Base-by-base conservation (phyloP, 768 basidiomycete genomes). In the Tylopilus sp. region DNA sequence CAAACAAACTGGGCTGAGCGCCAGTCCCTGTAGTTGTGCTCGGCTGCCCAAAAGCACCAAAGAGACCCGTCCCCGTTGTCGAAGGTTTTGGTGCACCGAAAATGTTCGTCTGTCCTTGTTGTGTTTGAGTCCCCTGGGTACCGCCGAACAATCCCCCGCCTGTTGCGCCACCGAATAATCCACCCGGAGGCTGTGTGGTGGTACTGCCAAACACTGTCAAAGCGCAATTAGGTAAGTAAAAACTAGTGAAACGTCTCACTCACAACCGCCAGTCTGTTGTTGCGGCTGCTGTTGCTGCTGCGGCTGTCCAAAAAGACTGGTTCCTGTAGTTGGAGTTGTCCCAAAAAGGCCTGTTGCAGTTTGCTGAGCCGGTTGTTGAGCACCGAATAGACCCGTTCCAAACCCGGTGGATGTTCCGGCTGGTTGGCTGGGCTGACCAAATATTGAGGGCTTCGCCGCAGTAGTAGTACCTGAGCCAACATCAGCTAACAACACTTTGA, bases 21-120 rank as follows among this genome's bases (percentile, higher is more conserved):
- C 66, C 62, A 41, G 62, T 55, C 23, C 59, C 68, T 42, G 57
- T 72, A 51, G 47, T 60, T 17, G 70, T 61, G 49, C 55, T 56
- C 42, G 72, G 62, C 55, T 81, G 78, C 23, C 76, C 77, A 30
- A 80, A 74, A 8, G 67, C 61, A n/a, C 81, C 78, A n/a, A 83
- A 82, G 22, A 81, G 55, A 50, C 70, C 66, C 4, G 63, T 65
- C 12, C 68, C 70, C 6, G 67, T 55, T 4, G 69, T 55, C 22
- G 69, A 48, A 42, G 71, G 58, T 53, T 72, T 76, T 17, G 55
- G 49, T 3, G 64, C 48, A 28, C 62, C 60, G 28, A 69, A 69
- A 13, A 63, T 67, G 56, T 46, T 64, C 57, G 56, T 57, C 50
- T 68, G 71, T 28, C 55, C 54, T 10, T 78, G 75, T 53, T 73